Evolutionary conservation across 2,329 filamentous ascomycete species (phyloP).

Genomic region (Fonsecaea nubica): DNA sequence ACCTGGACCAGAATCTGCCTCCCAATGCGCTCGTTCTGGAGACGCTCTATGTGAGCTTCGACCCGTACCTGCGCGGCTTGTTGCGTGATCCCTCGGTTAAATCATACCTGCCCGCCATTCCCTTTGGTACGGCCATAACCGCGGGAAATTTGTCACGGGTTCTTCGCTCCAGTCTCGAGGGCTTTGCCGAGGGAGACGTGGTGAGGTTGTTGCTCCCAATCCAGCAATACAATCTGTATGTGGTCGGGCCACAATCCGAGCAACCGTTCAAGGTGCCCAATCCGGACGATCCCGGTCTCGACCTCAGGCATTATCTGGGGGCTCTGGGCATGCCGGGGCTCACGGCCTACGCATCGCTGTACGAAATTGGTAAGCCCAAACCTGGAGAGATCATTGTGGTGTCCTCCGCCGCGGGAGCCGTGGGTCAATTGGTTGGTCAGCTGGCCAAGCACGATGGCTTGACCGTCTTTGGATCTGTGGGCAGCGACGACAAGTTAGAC

Average conservation of each 20-base stretch:
- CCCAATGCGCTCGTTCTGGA: conserved; percentile 69
- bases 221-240: conserved; percentile 66
- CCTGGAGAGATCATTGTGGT: conserved; percentile 84
- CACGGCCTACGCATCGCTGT: conserved; percentile 76
- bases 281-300: conserved; percentile 10
- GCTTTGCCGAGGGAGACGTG: conserved; percentile 72
- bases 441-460: conserved; percentile 81
- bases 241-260: not conserved
- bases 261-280: conserved; percentile 28
- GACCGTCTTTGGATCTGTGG: conserved; percentile 79
- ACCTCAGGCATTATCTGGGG: conserved; percentile 69
- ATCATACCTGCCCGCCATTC: conserved; percentile 72
- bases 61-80: conserved; percentile 76
- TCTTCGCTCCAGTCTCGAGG: conserved; percentile 69
- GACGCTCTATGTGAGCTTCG: conserved; percentile 72
- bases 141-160: conserved; percentile 72
- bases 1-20: conserved; percentile 60
- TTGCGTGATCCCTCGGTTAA: conserved; percentile 69
- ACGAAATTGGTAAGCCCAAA: conserved; percentile 76
- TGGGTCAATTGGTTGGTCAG: conserved; percentile 83
- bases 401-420: conserved; percentile 78
- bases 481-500: conserved; percentile 78
- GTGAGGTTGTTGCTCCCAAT: conserved; percentile 62
- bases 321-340: conserved; percentile 79
- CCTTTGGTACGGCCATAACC: conserved; percentile 67